Base-by-base conservation (phyloP, 2,329 filamentous ascomycete genomes). In the Arthrobotrys pseudoclavata region DNA sequence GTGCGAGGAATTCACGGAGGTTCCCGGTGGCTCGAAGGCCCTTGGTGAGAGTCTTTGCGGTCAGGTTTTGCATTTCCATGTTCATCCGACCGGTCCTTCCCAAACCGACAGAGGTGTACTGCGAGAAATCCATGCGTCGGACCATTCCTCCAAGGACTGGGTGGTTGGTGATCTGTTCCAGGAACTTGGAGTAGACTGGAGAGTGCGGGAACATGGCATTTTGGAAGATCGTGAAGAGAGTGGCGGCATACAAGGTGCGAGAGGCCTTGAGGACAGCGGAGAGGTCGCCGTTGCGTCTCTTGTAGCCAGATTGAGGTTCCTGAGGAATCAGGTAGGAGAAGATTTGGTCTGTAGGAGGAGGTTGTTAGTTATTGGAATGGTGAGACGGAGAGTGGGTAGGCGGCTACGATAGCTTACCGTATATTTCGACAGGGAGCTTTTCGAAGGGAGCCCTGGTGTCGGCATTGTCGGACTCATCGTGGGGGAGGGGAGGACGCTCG, bases 191-290 rank as follows among this genome's bases (percentile, higher is more conserved):
- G 85, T 94, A 96, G 83, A 94, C 93, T 76, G 90, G 87, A 26
- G 92, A 95, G 85, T 94, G 92, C 4, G 92, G 92, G 80, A 95
- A 91, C 50, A 91, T 93, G 83, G 95, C 91, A 83, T 92, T 89
- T 80, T 89, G 88, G 85, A 95, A 95, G 60, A 96, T 87, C 5
- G 92, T 91, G 80, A 89, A 88, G 37, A 94, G 85, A 2, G 92
- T 94, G 20, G 90, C 90, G 26, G 88, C 87, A 82, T 95, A 91
- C 76, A 95, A 85, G 31, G 89, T 88, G 82, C 88, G 89, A n/a
- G 91, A 95, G n/a, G 91, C 89, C 79, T 93, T 84, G 42, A 95
- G 86, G 79, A 93, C 88, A 18, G 91, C 89, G 85, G 94, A 91
- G 75, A 95, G 86, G 82, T 95, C 92, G 71, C 91, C 87, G 82